phyloP scores from a whole-genome alignment of 371 early-diverging fungal species.

The Umbelopsis sp. region DNA sequence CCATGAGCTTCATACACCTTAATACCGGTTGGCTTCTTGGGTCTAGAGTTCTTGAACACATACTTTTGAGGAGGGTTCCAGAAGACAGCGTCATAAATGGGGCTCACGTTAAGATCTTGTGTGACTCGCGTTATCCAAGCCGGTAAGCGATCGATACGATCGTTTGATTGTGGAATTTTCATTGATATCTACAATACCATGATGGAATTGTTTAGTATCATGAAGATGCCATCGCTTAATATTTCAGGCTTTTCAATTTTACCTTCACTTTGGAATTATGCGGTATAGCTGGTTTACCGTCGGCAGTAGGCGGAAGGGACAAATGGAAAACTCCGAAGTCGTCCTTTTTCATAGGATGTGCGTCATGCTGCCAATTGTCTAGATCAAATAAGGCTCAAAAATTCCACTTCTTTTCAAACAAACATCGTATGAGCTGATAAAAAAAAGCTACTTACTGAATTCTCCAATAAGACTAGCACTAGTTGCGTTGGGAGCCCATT shows the following conservation, averaged over 20 bases:
- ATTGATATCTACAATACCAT: slow-evolving; percentile 63
- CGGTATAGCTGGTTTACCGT: slow-evolving; percentile 74
- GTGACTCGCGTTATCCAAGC: slow-evolving; percentile 87
- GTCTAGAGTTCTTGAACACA: slow-evolving; percentile 71
- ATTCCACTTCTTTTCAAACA: neutral
- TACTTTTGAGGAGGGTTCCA: slow-evolving; percentile 88
- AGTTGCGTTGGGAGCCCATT: slow-evolving; percentile 92
- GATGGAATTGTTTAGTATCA: neutral
- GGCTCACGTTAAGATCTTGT: slow-evolving; percentile 82
- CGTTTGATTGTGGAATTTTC: slow-evolving; percentile 67
- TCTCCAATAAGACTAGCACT: slow-evolving; percentile 91
- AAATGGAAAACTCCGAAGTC: slow-evolving; percentile 85
- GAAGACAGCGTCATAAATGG: slow-evolving; percentile 88
- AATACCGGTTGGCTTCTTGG: slow-evolving; percentile 65
- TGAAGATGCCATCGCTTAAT: too few species aligned
- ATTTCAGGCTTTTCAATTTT: neutral
- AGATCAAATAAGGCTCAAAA: slow-evolving; percentile 19
- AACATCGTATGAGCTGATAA: neutral
- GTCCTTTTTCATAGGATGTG: slow-evolving; percentile 79
- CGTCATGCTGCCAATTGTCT: slow-evolving; percentile 82
- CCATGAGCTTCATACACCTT: slow-evolving; percentile 94
- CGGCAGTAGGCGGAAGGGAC: slow-evolving; percentile 27
- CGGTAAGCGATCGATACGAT: slow-evolving; percentile 88
- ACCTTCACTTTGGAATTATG: slow-evolving; percentile 92
- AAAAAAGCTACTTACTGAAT: slow-evolving; percentile 71